Percentiles rank a stretch among this genome's conserved stretches.
Conservation (phyloP, 495 filamentous ascomycete species). For the Xylaria grammica region DNA sequence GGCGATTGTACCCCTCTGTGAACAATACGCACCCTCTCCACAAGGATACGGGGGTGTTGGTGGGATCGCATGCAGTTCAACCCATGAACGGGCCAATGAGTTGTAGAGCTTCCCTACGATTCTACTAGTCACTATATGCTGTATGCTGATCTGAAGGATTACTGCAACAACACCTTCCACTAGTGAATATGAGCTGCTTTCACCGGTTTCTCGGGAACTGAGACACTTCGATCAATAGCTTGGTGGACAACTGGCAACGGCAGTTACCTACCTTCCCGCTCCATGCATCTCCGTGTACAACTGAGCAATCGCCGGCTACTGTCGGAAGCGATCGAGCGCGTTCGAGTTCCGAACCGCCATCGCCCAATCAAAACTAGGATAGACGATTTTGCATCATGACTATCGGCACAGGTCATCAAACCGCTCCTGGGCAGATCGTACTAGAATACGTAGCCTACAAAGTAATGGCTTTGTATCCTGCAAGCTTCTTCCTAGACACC, state of each 20-base stretch:
- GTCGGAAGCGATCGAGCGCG: neutral
- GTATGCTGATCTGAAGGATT: slow-evolving; percentile 20
- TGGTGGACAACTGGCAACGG: slow-evolving; percentile 1
- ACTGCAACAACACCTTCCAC: slow-evolving; percentile 14
- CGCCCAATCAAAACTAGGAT: slow-evolving; percentile 16
- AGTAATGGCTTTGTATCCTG: neutral
- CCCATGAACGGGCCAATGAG: slow-evolving; percentile 21
- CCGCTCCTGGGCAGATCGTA: slow-evolving; percentile 4
- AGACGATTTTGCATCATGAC: slow-evolving; percentile 7
- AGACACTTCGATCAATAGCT: slow-evolving; percentile 12
- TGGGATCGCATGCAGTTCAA: slow-evolving; percentile 14
- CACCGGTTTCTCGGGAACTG: slow-evolving; percentile 3
- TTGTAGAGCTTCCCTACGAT: slow-evolving; percentile 3
- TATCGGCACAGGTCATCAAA: neutral
- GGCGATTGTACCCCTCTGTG: slow-evolving; percentile 12
- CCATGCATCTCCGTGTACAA: slow-evolving; percentile 16
- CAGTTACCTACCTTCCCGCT: slow-evolving; percentile 9
- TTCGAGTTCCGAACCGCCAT: slow-evolving; percentile 11
- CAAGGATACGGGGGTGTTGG: slow-evolving; percentile 3
- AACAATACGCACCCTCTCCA: slow-evolving; percentile 19
- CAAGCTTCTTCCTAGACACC: neutral
- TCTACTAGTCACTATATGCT: slow-evolving; percentile 7
- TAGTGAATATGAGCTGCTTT: slow-evolving; percentile 5
- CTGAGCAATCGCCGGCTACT: slow-evolving; percentile 10
- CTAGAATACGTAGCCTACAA: slow-evolving; percentile 11